These are phyloP conservation scores for Pestalotiopsis sp. DNA, from an alignment of 2,329 filamentous ascomycete species.

Conservation along the genomic window DNA sequence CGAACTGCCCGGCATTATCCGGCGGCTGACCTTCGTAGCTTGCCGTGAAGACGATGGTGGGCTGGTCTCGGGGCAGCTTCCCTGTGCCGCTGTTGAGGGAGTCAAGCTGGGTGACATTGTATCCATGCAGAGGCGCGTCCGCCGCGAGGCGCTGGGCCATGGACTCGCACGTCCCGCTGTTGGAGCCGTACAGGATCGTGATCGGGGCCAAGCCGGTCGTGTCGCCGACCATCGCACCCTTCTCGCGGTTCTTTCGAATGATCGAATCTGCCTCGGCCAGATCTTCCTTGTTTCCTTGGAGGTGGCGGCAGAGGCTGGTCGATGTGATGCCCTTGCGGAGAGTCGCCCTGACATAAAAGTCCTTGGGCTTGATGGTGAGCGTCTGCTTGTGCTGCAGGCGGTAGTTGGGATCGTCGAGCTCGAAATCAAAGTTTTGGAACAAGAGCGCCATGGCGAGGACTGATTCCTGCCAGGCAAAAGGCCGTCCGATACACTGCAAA, in stretches of 20 bases:
- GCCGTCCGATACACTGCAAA: slow-evolving; percentile 47
- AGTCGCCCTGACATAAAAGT: slow-evolving; percentile 50
- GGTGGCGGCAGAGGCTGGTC: slow-evolving; percentile 17
- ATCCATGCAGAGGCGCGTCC: slow-evolving; percentile 61
- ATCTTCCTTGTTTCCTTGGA: slow-evolving; percentile 13
- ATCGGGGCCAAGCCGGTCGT: slow-evolving; percentile 31
- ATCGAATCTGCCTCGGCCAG: slow-evolving; percentile 3
- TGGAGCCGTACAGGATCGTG: slow-evolving; percentile 72
- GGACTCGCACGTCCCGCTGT: slow-evolving; percentile 73
- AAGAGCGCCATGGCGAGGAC: slow-evolving; percentile 53
- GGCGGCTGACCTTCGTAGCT: slow-evolving; percentile 75
- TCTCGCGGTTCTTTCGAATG: slow-evolving; percentile 33
- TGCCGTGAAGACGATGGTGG: slow-evolving; percentile 65
- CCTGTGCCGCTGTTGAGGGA: slow-evolving; percentile 63
- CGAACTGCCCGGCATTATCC: slow-evolving; percentile 70
- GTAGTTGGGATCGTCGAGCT: slow-evolving; percentile 61
- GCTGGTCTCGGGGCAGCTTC: slow-evolving; percentile 58
- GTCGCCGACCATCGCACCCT: background rate
- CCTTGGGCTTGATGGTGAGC: slow-evolving; percentile 13
- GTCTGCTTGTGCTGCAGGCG: slow-evolving; percentile 21
- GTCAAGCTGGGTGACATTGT: slow-evolving; percentile 45
- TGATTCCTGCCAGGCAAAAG: slow-evolving; percentile 56
- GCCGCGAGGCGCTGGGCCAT: slow-evolving; percentile 64
- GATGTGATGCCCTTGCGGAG: slow-evolving; percentile 45
- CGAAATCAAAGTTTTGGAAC: slow-evolving; percentile 71